Evolutionary conservation across 2,329 filamentous ascomycete genomes (phyloP).

Genomic region (Zymoseptoria brevis): DNA sequence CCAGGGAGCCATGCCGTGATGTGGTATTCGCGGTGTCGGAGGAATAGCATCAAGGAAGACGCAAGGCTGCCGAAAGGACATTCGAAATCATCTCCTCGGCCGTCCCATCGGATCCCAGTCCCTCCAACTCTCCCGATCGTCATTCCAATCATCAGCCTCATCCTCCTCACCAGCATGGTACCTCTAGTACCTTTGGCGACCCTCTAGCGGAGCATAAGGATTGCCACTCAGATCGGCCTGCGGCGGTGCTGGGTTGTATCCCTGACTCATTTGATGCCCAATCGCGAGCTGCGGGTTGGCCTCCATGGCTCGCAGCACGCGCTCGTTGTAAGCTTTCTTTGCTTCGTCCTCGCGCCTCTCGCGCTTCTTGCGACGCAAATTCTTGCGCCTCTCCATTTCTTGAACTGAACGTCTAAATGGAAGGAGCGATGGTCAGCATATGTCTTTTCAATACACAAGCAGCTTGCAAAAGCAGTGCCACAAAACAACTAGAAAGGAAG

Average conservation of each 20-base stretch:
- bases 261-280: constrained; percentile 19
- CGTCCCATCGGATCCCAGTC: not conserved
- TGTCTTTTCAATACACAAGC: not conserved
- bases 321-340: constrained; percentile 33
- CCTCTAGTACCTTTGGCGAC: constrained; percentile 11
- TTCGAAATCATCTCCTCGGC: not conserved
- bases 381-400: constrained; percentile 44
- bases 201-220: constrained; percentile 23
- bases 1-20: not conserved
- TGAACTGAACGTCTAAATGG: constrained; percentile 34
- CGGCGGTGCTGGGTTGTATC: constrained; percentile 10
- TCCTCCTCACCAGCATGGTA: not conserved
- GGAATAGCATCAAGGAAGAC: not conserved
- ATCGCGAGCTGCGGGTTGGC: constrained; percentile 24
- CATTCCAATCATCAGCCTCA: not conserved
- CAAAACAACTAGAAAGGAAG: not conserved
- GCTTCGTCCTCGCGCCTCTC: constrained; percentile 38
- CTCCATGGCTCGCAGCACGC: constrained; percentile 29
- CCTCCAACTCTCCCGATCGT: not conserved
- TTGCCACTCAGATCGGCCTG: constrained; percentile 27
- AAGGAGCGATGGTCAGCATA: constrained; percentile 17
- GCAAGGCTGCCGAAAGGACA: not conserved
- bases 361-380: constrained; percentile 33
- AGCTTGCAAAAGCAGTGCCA: not conserved
- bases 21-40: not conserved